Evolutionary conservation across 495 filamentous ascomycete species (phyloP), one percentile per base, ranked within the genome.

Genomic region (Gamarada debralockiae): DNA sequence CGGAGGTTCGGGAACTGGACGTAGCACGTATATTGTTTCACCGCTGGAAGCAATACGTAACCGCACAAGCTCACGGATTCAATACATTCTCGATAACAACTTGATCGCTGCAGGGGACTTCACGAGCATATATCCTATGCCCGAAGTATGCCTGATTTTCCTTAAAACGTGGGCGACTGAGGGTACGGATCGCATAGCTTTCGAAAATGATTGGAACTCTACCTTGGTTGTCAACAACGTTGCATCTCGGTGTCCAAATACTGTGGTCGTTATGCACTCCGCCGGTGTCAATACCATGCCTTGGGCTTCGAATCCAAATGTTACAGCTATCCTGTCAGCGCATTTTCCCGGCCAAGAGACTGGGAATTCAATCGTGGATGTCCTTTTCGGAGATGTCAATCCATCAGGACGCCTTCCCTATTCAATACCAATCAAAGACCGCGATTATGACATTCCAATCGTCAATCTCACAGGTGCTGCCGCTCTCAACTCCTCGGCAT

Each of bases 181-280:
- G 71, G 89, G 84, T 1, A 92, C 90, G 55, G 92, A 98, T 67
- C 83, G 92, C 48, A 90, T 88, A 58, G 96, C 96, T 70, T 73
- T 98, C 41, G 50, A 58, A 17, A 95, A 90, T 3, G 74, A 95
- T 1, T 96, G 92, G 90, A 70, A 80, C 55, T 81, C 84, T 50
- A 90, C 87, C 14, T 89, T 93, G 36, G 73, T 97, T 39, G 83
- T 98, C 66, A 76, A 83, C 61, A 85, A 81, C 45, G 89, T 95
- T 17, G 79, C 89, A 2, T 73, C 79, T 20, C 63, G 78, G 55
- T 93, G 86, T 73, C 82, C 86, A 72, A 95, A 96, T 76, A 96
- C 91, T 15, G 82, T 98, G 48, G 88, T 98, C n/a, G 78, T 97
- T 48, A 86, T 96, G 56, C 92, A 97, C 68, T 85, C 87, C 5